Evolutionary conservation across 2,329 filamentous ascomycete genomes (phyloP).

Genomic region (Cryphonectria naterciae): DNA sequence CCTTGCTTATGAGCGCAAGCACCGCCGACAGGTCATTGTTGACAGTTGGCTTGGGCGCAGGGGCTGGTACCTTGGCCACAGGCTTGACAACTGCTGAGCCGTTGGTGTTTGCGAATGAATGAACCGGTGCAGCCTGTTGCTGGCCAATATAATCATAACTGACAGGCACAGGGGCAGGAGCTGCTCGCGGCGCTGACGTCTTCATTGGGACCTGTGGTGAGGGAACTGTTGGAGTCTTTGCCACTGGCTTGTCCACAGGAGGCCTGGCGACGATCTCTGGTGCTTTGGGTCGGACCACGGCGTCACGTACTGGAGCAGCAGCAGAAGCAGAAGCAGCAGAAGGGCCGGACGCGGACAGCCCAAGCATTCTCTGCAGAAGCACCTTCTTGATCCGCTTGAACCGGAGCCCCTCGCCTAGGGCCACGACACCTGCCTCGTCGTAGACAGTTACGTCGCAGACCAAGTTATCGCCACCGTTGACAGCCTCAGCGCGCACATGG

Average conservation of each 20-base stretch:
- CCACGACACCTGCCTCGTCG: neutral
- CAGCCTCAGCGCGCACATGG: constrained; percentile 7
- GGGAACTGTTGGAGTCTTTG: neutral
- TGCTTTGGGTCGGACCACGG: neutral
- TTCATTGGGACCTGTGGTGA: neutral
- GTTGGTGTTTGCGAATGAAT: neutral
- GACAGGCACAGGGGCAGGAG: neutral
- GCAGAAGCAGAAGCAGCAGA: neutral
- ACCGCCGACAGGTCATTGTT: neutral
- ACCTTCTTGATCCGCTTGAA: neutral
- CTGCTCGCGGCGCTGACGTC: neutral
- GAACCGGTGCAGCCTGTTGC: neutral
- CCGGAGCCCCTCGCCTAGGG: neutral
- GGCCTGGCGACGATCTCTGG: neutral
- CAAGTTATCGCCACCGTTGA: neutral
- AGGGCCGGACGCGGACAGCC: neutral
- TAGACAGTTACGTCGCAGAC: constrained; percentile 4
- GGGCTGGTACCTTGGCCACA: neutral
- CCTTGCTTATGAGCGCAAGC: neutral
- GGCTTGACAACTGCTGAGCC: neutral
- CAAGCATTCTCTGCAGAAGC: constrained; percentile 4
- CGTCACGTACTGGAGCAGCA: neutral
- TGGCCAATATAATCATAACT: neutral
- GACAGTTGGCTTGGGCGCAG: neutral
- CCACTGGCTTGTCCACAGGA: neutral